These are phyloP conservation scores for Narthecium ossifragum DNA, from an alignment of 106 monocot genomes.

Conservation along the genomic window DNA sequence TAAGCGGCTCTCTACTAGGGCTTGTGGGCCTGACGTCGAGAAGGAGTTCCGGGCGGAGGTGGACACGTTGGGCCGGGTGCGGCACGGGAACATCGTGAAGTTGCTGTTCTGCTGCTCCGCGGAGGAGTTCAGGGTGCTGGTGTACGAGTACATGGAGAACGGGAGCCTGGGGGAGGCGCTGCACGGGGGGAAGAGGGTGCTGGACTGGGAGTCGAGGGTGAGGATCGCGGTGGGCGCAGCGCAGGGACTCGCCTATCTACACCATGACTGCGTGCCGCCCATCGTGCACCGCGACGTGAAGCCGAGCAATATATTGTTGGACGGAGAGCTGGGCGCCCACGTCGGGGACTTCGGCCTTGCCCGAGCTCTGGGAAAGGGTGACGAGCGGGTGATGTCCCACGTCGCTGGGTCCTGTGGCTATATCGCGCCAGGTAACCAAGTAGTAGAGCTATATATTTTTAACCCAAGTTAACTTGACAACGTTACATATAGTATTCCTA, in stretches of 20 bases:
- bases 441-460: neutral
- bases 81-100: slow-evolving; percentile 63
- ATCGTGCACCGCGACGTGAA: slow-evolving; percentile 53
- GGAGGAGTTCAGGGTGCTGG: slow-evolving; percentile 32
- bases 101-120: slow-evolving; percentile 58
- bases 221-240: slow-evolving; percentile 41
- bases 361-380: slow-evolving; percentile 6
- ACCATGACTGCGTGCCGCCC: slow-evolving; percentile 50
- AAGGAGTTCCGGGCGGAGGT: slow-evolving; percentile 39
- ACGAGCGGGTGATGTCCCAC: slow-evolving; percentile 8
- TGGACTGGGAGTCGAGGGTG: slow-evolving; percentile 49
- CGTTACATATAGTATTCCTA: neutral
- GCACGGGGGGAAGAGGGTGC: slow-evolving; percentile 30
- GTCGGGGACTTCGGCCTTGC: slow-evolving; percentile 50
- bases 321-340: slow-evolving; percentile 36
- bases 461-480: neutral
- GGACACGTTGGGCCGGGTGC: slow-evolving; percentile 40
- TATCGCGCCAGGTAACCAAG: slow-evolving; percentile 70
- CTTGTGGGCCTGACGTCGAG: slow-evolving; percentile 14
- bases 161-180: slow-evolving; percentile 34
- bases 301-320: slow-evolving; percentile 47
- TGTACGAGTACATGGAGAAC: slow-evolving; percentile 67
- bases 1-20: slow-evolving; percentile 29
- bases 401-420: slow-evolving; percentile 54
- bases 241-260: slow-evolving; percentile 48